Conservation (phyloP, 495 filamentous ascomycete species). For the Aspergillus affinis region DNA sequence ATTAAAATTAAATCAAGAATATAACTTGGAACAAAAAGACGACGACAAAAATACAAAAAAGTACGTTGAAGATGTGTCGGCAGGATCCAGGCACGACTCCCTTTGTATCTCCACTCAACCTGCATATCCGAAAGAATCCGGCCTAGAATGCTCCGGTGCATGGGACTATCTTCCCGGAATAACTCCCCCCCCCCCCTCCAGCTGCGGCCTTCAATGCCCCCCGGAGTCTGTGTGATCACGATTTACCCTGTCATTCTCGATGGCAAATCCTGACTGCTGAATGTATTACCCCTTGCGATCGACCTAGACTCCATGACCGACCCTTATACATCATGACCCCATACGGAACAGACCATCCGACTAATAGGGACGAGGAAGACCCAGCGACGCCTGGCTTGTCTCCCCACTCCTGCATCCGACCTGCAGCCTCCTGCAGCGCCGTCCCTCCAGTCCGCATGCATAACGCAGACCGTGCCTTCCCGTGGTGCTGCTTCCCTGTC, state of each 20-base stretch:
- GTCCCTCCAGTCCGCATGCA: not conserved
- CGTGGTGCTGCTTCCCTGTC: not conserved
- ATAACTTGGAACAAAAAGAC: too few species aligned
- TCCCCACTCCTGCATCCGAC: constrained; percentile 3
- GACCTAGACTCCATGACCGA: not conserved
- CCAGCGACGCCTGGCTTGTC: constrained; percentile 15
- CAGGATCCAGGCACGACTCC: not conserved
- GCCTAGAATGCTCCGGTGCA: not conserved
- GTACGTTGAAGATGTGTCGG: not conserved
- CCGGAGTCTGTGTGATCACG: not conserved
- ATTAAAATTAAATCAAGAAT: too few species aligned
- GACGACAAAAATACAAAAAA: not conserved
- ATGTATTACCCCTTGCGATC: not conserved
- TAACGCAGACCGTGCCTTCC: not conserved
- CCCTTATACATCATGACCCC: not conserved
- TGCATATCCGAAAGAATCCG: constrained; percentile 4
- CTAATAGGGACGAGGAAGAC: not conserved
- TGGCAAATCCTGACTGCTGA: not conserved
- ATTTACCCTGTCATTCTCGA: not conserved
- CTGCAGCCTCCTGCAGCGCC: constrained; percentile 9
- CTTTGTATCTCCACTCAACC: not conserved
- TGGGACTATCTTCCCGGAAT: not conserved
- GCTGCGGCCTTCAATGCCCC: not conserved
- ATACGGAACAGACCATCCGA: not conserved
- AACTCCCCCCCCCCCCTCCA: not conserved